phyloP scores from a whole-genome alignment of 202 grass and related monocot genomes.

The Cymbopogon flexuosus region DNA sequence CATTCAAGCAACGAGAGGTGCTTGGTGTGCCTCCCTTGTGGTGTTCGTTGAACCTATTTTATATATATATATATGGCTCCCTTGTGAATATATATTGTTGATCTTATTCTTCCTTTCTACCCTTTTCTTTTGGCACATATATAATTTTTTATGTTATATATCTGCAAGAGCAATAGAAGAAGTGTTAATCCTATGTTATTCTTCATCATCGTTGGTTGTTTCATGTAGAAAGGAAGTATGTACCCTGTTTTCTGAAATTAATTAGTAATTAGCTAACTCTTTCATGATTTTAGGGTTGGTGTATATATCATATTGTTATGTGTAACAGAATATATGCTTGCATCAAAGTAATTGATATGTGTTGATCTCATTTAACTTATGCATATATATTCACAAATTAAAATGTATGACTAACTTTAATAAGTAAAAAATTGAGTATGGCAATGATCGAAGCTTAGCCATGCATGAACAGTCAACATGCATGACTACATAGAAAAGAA shows the following conservation, averaged over 20 bases:
- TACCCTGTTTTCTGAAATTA: background rate
- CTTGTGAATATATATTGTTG: no score
- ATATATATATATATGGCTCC: background rate
- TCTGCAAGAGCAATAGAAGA: background rate
- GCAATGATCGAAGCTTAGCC: background rate
- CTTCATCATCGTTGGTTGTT: background rate
- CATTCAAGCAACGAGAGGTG: slow-evolving; percentile 18
- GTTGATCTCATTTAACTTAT: background rate
- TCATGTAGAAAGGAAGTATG: background rate
- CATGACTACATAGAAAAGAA: background rate
- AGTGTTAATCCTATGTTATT: background rate
- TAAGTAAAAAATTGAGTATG: background rate
- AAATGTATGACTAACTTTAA: background rate
- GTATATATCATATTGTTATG: background rate
- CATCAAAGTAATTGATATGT: background rate
- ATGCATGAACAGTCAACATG: background rate
- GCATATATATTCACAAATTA: background rate
- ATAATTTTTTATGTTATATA: background rate
- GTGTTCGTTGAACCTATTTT: background rate
- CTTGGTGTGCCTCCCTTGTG: background rate
- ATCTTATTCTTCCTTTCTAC: background rate
- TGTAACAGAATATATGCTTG: background rate
- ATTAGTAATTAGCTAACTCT: background rate
- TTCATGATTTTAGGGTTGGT: background rate
- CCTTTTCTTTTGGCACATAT: background rate